Base-by-base conservation (phyloP, 2,329 filamentous ascomycete genomes). In the Metarhizium robertsii region DNA sequence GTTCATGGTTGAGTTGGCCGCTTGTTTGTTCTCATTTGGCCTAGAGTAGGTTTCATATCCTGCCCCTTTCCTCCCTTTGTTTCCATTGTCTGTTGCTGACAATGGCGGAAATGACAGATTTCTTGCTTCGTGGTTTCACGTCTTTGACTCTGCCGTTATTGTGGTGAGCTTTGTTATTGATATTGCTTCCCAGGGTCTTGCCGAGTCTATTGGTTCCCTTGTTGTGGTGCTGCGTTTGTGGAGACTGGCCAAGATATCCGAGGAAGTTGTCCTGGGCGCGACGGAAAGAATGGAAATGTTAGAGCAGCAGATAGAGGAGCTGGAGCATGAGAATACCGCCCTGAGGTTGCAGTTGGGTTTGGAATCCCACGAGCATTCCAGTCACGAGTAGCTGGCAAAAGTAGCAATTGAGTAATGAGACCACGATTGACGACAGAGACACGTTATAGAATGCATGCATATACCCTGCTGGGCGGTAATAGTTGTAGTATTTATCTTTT, bases 191-290 rank as follows among this genome's bases (percentile, higher is more conserved):
- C 77, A 78, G 42, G 85, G 84, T 48, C 68, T 80, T 1, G 68
- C 81, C 6, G 81, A 85, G 66, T 81, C 87, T 63, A 80, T 86
- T 50, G 83, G 79, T 1, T 86, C 82, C 0, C 72, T 88, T n/a
- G 77, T 88, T 51, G 76, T 88, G 32, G 75, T 87, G 4, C 71
- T 88, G 48, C 80, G 85, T 53, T 72, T 88, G 3, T 87, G 84
- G 81, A 77, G 86, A 16, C 77, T 88, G 48, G 81, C 87, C 65
- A 87, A 88, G 71, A 85, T 88, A 53, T 80, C 86, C 6, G 83
- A 88, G 63, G 85, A 88, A 67, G 74, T 87, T 58, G 79, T 79
- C 34, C 75, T 84, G 6, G 83, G 82, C 8, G 83, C 83, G 1
- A 71, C 79, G 40, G 84, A 87, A 67, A 75, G 82, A 64, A 79